Percentiles rank a stretch among this genome's conserved stretches.
Evolutionary conservation across 306 rosid species (phyloP).

Genomic region (Morella rubra): DNA sequence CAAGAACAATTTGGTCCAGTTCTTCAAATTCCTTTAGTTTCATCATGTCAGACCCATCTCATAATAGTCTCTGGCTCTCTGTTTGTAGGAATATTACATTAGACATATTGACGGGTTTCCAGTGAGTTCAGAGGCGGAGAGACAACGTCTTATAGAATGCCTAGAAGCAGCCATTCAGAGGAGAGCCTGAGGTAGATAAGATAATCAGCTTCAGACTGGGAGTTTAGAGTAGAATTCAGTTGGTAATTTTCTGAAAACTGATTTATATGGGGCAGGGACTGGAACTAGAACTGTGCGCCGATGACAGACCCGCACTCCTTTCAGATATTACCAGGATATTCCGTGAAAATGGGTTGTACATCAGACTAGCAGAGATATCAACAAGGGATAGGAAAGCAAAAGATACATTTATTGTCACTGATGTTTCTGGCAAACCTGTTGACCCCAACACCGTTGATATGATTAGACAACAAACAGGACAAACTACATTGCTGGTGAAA

Average conservation of each 20-base stretch:
- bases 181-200: conserved; percentile 72
- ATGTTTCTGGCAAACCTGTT: conserved; percentile 70
- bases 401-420: conserved; percentile 80
- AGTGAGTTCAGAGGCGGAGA: conserved; percentile 84
- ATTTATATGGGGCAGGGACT: conserved; percentile 59
- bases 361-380: conserved; percentile 86
- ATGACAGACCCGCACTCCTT: conserved; percentile 81
- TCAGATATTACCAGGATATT: conserved; percentile 91
- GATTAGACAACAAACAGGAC: conserved; percentile 74
- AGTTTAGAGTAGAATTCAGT: not conserved
- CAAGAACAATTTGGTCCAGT: too few species aligned
- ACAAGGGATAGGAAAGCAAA: conserved; percentile 63
- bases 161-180: conserved; percentile 97
- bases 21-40: not conserved
- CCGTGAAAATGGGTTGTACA: conserved; percentile 78
- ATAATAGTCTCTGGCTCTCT: not conserved
- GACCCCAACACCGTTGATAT: conserved; percentile 72
- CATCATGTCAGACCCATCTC: not conserved
- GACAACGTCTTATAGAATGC: conserved; percentile 75
- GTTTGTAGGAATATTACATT: conserved; percentile 79
- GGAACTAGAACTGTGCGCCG: conserved; percentile 78
- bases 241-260: conserved; percentile 20
- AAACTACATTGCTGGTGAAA: conserved; percentile 56
- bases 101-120: conserved; percentile 89
- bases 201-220: not conserved